Percentiles rank a stretch among this genome's conserved stretches.
Conservation (phyloP, 768 basidiomycete genomes). For the Daedaleopsis sinensis region DNA sequence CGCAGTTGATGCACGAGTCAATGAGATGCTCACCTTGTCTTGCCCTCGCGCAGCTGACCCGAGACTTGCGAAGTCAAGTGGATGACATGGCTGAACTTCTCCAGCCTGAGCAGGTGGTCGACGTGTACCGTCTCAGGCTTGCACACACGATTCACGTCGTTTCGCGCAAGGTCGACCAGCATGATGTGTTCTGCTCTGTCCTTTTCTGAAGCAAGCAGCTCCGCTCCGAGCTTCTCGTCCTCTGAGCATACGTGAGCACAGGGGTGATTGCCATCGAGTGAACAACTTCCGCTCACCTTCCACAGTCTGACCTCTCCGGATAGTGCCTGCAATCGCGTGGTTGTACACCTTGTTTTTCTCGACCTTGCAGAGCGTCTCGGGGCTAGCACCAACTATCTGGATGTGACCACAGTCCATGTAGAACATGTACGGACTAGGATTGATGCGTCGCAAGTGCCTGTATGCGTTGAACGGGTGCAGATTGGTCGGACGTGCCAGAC, state of each 20-base stretch:
- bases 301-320: constrained; percentile 78
- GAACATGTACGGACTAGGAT: constrained; percentile 99
- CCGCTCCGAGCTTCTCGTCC: constrained; percentile 78
- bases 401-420: constrained; percentile 92
- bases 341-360: constrained; percentile 91
- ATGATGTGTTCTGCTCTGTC: constrained; percentile 98
- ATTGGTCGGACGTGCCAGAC: constrained; percentile 80
- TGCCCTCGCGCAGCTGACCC: constrained; percentile 77
- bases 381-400: constrained; percentile 97
- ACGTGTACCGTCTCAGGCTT: constrained; percentile 94
- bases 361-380: constrained; percentile 97
- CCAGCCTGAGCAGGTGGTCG: constrained; percentile 89
- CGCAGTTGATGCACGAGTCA: background rate
- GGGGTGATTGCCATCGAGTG: background rate
- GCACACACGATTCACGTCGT: constrained; percentile 98
- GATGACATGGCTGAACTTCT: constrained; percentile 98
- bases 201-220: constrained; percentile 84
- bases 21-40: constrained; percentile 65
- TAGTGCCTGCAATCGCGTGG: constrained; percentile 97
- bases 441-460: constrained; percentile 88
- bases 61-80: constrained; percentile 96
- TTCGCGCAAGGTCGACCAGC: constrained; percentile 96
- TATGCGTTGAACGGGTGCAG: constrained; percentile 99
- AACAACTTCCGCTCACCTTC: constrained; percentile 62
- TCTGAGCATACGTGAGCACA: constrained; percentile 51